Conservation (phyloP, 768 basidiomycete species). For the Amylocystis lapponica region DNA sequence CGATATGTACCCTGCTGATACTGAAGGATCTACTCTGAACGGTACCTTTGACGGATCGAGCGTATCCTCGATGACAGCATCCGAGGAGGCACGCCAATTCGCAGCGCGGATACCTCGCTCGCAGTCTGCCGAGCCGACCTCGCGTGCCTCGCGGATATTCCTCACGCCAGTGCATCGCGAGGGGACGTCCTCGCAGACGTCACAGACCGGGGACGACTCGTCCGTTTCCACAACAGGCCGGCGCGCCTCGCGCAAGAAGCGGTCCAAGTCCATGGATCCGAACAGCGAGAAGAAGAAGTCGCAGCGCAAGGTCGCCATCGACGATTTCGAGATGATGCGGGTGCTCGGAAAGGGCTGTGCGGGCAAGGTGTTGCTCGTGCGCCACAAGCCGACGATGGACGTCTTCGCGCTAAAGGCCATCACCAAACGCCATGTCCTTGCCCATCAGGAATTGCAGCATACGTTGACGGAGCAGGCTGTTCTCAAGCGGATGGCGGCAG, state of each 20-base stretch:
- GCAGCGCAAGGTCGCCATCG: constrained; percentile 68
- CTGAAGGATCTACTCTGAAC: neutral
- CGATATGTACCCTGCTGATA: neutral
- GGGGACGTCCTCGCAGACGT: constrained; percentile 40
- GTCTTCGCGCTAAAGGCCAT: constrained; percentile 96
- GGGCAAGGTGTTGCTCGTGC: constrained; percentile 91
- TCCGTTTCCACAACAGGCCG: constrained; percentile 54
- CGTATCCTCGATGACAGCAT: constrained; percentile 17
- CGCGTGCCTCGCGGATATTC: constrained; percentile 53
- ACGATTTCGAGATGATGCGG: constrained; percentile 96
- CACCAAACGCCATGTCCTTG: constrained; percentile 93
- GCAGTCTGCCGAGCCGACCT: constrained; percentile 77
- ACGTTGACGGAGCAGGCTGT: constrained; percentile 96
- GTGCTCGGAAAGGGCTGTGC: constrained; percentile 97
- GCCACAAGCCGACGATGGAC: constrained; percentile 63
- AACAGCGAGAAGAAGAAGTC: constrained; percentile 48
- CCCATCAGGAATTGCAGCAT: constrained; percentile 94
- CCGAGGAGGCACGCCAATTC: constrained; percentile 24
- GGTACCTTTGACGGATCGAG: constrained; percentile 14
- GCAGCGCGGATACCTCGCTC: constrained; percentile 61
- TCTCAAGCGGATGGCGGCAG: constrained; percentile 88
- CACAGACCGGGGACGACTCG: constrained; percentile 50
- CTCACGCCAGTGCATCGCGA: constrained; percentile 33
- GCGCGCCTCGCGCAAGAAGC: constrained; percentile 46
- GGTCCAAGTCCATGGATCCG: constrained; percentile 43